These are phyloP conservation scores for Leccinum cinnamomeum DNA, from an alignment of 1,284 basidiomycete genomes.

Conservation along the genomic window DNA sequence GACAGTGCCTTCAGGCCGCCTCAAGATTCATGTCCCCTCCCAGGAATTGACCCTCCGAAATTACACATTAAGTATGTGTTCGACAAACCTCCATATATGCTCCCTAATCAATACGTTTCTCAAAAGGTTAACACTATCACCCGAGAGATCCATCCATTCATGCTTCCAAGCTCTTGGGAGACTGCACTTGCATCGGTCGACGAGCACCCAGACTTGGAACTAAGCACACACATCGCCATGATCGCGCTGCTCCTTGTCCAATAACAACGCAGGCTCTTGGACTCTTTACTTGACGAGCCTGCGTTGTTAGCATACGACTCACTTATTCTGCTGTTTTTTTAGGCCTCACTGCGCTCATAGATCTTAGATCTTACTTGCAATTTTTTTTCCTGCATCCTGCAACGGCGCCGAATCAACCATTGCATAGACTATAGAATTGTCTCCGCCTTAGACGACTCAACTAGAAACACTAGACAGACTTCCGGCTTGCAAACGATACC, in stretches of 20 bases:
- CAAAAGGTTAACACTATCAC: conserved; percentile 42
- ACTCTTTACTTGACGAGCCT: conserved; percentile 14
- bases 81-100: neutral
- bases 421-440: conserved; percentile 31
- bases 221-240: conserved; percentile 15
- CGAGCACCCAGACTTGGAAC: conserved; percentile 5
- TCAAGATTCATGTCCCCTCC: conserved; percentile 31
- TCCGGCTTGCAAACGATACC: neutral
- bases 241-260: conserved; percentile 38
- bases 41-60: conserved; percentile 47
- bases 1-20: conserved; percentile 55
- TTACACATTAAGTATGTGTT: conserved; percentile 53
- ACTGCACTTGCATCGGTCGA: conserved; percentile 40
- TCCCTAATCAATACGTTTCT: neutral
- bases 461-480: neutral
- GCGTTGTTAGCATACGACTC: conserved; percentile 14
- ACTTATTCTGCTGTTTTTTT: neutral
- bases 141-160: conserved; percentile 49
- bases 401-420: neutral
- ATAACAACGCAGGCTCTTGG: conserved; percentile 33
- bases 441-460: conserved; percentile 8
- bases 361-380: neutral
- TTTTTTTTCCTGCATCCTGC: conserved; percentile 1
- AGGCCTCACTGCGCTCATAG: neutral
- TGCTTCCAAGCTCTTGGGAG: conserved; percentile 60